Percentiles rank a stretch among this genome's conserved stretches.
phyloP scores from a whole-genome alignment of 768 basidiomycete species.

The Neoboletus magnificus region DNA sequence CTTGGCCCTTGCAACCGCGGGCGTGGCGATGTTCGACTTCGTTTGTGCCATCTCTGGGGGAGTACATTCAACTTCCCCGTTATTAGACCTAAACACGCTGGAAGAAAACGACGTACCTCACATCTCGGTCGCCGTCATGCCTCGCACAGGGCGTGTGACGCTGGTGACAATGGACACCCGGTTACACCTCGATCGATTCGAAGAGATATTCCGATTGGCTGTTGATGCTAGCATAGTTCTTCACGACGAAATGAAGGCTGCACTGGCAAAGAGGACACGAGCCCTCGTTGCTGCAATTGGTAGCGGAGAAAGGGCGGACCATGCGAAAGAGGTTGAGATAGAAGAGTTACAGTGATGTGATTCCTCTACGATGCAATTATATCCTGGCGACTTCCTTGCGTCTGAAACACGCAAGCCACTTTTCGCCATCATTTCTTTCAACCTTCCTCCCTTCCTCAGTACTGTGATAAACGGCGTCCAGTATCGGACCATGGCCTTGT shows the following conservation, averaged over 20 bases:
- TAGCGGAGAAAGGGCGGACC: conserved; percentile 35
- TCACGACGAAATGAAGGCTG: conserved; percentile 78
- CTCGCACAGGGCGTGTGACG: conserved; percentile 79
- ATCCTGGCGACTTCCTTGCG: conserved; percentile 41
- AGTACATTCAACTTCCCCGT: conserved; percentile 72
- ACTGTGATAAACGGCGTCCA: conserved; percentile 78
- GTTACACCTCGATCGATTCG: conserved; percentile 89
- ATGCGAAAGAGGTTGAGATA: conserved; percentile 36
- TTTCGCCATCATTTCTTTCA: conserved; percentile 83
- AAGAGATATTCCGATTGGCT: conserved; percentile 80
- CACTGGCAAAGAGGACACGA: conserved; percentile 61
- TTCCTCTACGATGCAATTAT: conserved; percentile 6
- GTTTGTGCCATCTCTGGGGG: conserved; percentile 88
- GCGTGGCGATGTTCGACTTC: conserved; percentile 88
- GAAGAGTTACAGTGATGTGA: conserved; percentile 33
- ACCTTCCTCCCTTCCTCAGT: conserved; percentile 99
- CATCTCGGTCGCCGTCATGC: conserved; percentile 86
- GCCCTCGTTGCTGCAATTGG: conserved; percentile 63
- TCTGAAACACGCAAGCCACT: conserved; percentile 90
- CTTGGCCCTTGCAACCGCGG: conserved; percentile 84
- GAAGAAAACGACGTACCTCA: conserved; percentile 92
- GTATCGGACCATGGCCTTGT: conserved; percentile 69
- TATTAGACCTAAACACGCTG: conserved; percentile 83
- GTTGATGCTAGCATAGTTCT: conserved; percentile 74
- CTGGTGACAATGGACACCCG: conserved; percentile 92